A percentile compares a stretch with the other conserved stretches of the same genome.
Evolutionary conservation across 75 land plant species (phyloP).

Genomic region (Pinus tabuliformis): DNA sequence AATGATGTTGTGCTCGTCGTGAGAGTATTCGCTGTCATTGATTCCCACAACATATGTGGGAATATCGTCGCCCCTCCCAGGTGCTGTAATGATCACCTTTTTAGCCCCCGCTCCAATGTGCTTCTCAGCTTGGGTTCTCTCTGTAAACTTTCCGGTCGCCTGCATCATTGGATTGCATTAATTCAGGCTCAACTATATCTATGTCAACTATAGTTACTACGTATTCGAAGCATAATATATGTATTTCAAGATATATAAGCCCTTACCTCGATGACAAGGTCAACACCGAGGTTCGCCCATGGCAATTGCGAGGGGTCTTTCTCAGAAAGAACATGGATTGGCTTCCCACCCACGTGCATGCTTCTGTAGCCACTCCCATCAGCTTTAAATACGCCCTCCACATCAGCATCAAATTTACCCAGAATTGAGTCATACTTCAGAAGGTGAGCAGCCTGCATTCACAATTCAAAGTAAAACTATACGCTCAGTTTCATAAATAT

Average conservation of each 20-base stretch:
- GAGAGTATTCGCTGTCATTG: slow-evolving; percentile 65
- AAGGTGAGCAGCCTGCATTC: no score
- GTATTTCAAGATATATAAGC: no score
- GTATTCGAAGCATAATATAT: no score
- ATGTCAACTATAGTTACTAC: no score
- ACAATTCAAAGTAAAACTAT: background rate
- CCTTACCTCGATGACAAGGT: slow-evolving; percentile 86
- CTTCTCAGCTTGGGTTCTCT: slow-evolving; percentile 74
- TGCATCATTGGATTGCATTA: slow-evolving; percentile 4
- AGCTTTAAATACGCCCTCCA: no score
- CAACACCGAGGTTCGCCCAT: slow-evolving; percentile 82
- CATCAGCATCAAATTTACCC: no score
- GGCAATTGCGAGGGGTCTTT: slow-evolving; percentile 77
- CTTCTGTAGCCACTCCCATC: no score
- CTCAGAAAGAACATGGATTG: slow-evolving; percentile 60
- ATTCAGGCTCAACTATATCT: background rate
- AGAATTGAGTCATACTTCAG: no score
- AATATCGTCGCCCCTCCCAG: slow-evolving; percentile 82
- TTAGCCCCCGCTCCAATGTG: slow-evolving; percentile 87
- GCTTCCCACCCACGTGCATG: slow-evolving; percentile 36
- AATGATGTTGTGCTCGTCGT: slow-evolving; percentile 64
- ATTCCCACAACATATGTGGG: slow-evolving; percentile 88
- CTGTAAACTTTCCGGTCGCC: slow-evolving; percentile 89
- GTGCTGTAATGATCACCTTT: slow-evolving; percentile 91
- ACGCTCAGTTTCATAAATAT: background rate